Conservation (phyloP, 139 green algal genomes). For the Nannochloris sp. region DNA sequence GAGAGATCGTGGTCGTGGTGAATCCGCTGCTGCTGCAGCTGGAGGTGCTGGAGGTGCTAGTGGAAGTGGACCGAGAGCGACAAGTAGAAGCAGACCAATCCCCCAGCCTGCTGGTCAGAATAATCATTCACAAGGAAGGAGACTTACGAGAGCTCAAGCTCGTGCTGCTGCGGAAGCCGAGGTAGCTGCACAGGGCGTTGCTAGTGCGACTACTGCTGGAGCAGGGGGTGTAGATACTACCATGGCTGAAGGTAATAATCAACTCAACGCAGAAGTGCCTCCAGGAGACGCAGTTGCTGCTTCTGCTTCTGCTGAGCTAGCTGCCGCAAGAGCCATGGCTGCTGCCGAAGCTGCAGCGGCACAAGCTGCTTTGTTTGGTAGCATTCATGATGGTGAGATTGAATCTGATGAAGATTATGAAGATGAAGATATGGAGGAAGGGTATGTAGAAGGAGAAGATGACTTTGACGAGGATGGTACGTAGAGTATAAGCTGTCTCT, state of each 20-base stretch:
- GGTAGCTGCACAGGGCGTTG: constrained; percentile 18
- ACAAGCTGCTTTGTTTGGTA: too few species aligned
- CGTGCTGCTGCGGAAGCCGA: constrained; percentile 30
- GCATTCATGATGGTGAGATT: not conserved
- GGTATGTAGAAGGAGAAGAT: constrained; percentile 40
- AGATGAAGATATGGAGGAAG: constrained; percentile 40
- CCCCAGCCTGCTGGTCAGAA: constrained; percentile 8
- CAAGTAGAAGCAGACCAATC: constrained; percentile 39
- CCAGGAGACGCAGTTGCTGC: not conserved
- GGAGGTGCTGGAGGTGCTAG: not conserved
- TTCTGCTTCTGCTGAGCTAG: not conserved
- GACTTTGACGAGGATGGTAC: constrained; percentile 40
- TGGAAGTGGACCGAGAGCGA: not conserved
- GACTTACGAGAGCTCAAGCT: constrained; percentile 52
- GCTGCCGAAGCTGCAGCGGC: not conserved
- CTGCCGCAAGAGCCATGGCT: not conserved
- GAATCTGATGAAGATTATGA: constrained; percentile 22
- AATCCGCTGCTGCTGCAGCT: not conserved
- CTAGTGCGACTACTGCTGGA: not conserved
- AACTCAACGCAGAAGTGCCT: not conserved
- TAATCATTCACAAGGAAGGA: too few species aligned
- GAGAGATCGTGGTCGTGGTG: not conserved
- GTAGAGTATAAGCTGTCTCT: constrained; percentile 20
- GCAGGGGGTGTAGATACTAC: not conserved
- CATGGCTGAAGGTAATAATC: not conserved